Conservation (phyloP, 2,329 filamentous ascomycete genomes). For the Helminthosporium solani region DNA sequence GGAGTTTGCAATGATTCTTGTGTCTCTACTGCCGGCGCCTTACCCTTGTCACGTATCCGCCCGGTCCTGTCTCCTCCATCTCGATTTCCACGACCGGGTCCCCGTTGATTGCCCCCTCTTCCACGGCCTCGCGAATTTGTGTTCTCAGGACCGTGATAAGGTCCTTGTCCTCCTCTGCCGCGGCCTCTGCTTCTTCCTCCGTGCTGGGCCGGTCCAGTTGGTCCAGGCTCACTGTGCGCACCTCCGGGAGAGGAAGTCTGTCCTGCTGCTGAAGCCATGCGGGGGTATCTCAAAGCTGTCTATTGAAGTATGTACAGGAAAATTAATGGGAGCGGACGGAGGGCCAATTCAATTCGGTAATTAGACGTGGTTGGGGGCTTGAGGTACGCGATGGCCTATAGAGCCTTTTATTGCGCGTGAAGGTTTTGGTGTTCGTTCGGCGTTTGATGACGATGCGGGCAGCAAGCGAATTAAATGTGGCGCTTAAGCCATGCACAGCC, state of each 20-base stretch:
- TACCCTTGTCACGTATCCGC: conserved; percentile 30
- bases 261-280: conserved; percentile 35
- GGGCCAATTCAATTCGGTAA: neutral
- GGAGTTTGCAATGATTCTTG: conserved; percentile 11
- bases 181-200: conserved; percentile 32
- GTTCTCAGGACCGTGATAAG: conserved; percentile 22
- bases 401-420: neutral
- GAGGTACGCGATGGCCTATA: neutral
- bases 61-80: conserved; percentile 34
- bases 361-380: neutral
- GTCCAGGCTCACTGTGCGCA: conserved; percentile 25
- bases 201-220: conserved; percentile 28
- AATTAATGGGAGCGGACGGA: neutral
- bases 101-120: conserved; percentile 39
- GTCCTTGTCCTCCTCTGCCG: conserved; percentile 31
- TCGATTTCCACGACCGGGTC: conserved; percentile 36
- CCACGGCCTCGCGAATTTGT: conserved; percentile 32
- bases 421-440: neutral
- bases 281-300: conserved; percentile 22
- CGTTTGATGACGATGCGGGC: conserved; percentile 22
- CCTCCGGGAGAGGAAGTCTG: conserved; percentile 10
- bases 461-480: conserved; percentile 31
- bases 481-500: conserved; percentile 16
- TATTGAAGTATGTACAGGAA: neutral
- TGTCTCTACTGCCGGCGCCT: conserved; percentile 17